Evolutionary conservation across 2,329 filamentous ascomycete genomes (phyloP).

Genomic region (Colletotrichum limetticola): DNA sequence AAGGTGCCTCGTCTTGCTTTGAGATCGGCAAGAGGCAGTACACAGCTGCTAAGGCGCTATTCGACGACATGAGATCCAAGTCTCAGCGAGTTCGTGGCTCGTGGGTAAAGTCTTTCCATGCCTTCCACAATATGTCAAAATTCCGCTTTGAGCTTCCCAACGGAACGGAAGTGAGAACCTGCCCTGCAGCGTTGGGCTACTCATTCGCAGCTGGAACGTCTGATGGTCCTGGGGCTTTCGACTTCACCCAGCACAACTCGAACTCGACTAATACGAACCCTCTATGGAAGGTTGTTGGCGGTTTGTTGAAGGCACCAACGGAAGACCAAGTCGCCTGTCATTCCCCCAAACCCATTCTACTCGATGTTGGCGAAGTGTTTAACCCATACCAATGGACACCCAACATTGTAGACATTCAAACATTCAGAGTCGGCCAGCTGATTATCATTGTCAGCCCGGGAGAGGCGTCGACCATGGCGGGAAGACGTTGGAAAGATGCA

Average conservation of each 20-base stretch:
- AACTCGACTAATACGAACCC: constrained; percentile 76
- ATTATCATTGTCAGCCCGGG: constrained; percentile 87
- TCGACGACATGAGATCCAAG: constrained; percentile 39
- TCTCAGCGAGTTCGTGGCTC: constrained; percentile 67
- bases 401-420: constrained; percentile 89
- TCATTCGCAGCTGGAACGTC: constrained; percentile 91
- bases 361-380: constrained; percentile 84
- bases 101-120: constrained; percentile 81
- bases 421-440: constrained; percentile 84
- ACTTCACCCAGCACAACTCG: constrained; percentile 87
- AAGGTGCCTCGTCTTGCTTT: constrained; percentile 79
- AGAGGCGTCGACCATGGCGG: constrained; percentile 92
- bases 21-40: constrained; percentile 79
- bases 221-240: constrained; percentile 87
- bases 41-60: constrained; percentile 64
- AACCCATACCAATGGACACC: constrained; percentile 86
- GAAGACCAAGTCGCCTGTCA: constrained; percentile 80
- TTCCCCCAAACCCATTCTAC: constrained; percentile 81
- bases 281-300: constrained; percentile 80
- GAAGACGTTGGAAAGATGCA: constrained; percentile 84
- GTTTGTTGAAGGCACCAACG: constrained; percentile 75
- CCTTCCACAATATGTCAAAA: constrained; percentile 80
- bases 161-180: constrained; percentile 77
- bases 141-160: constrained; percentile 80
- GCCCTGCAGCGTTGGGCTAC: constrained; percentile 86